phyloP scores from a whole-genome alignment of 2,329 filamentous ascomycete genomes.

The Phaeophleospora eucalypticola region DNA sequence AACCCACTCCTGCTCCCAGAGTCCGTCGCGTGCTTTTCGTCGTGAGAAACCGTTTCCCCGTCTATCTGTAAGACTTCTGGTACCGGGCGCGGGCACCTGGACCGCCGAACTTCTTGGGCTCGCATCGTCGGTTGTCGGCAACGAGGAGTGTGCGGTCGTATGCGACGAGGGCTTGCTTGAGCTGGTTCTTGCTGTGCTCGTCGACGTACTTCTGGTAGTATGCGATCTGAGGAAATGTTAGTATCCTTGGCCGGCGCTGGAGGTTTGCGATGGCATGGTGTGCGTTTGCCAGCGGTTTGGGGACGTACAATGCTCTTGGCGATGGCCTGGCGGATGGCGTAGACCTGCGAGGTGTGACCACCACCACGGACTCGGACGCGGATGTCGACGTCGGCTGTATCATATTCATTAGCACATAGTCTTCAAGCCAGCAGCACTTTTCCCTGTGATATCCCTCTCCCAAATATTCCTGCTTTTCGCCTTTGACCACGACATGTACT shows the following conservation, averaged over 20 bases:
- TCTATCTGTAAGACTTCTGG: constrained; percentile 61
- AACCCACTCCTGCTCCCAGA: constrained; percentile 10
- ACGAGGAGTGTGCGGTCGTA: constrained; percentile 98
- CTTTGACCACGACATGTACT: constrained; percentile 4
- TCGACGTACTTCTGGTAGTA: constrained; percentile 99
- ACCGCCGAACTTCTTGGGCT: constrained; percentile 98
- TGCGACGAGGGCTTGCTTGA: constrained; percentile 93
- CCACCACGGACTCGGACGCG: constrained; percentile 92
- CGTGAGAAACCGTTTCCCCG: constrained; percentile 1
- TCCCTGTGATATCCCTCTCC: constrained; percentile 3
- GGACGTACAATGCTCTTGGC: constrained; percentile 76
- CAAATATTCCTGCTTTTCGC: constrained; percentile 3
- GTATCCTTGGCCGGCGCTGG: neutral
- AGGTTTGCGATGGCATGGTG: constrained; percentile 2
- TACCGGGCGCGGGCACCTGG: constrained; percentile 90
- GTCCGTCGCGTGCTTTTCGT: constrained; percentile 6
- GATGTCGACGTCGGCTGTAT: constrained; percentile 79
- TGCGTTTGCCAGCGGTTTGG: constrained; percentile 4
- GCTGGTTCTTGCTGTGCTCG: constrained; percentile 99
- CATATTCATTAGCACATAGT: constrained; percentile 21
- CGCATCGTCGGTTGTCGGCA: constrained; percentile 97
- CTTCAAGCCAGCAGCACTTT: constrained; percentile 7
- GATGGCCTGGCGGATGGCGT: constrained; percentile 98
- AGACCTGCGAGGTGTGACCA: constrained; percentile 96
- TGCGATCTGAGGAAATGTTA: constrained; percentile 53